Evolutionary conservation across 768 basidiomycete genomes (phyloP).

Genomic region (Pisolithus orientalis): DNA sequence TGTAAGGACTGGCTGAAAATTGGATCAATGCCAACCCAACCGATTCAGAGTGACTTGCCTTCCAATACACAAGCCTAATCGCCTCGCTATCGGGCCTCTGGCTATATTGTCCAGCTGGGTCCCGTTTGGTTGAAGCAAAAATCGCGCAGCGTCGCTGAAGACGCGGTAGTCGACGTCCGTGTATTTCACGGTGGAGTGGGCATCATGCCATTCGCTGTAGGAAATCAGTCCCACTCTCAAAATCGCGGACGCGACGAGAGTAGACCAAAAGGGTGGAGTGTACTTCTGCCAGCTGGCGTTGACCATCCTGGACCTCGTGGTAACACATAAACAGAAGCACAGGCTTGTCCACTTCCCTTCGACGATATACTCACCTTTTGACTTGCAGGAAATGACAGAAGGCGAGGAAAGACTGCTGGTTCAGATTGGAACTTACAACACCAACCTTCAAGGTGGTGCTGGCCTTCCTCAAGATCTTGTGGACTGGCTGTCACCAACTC

Average conservation of each 20-base stretch:
- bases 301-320: background rate
- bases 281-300: conserved; percentile 6
- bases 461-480: conserved; percentile 82
- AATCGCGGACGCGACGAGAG: conserved; percentile 48
- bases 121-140: conserved; percentile 45
- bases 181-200: conserved; percentile 79
- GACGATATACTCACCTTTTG: no score
- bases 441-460: conserved; percentile 73
- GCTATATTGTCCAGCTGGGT: conserved; percentile 40
- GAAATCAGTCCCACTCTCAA: conserved; percentile 67
- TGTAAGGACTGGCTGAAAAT: conserved; percentile 65
- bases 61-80: conserved; percentile 46
- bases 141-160: conserved; percentile 85
- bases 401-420: conserved; percentile 49
- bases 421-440: conserved; percentile 87
- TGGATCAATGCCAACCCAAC: background rate
- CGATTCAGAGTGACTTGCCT: conserved; percentile 52
- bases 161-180: conserved; percentile 98
- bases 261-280: conserved; percentile 38
- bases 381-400: conserved; percentile 33
- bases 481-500: conserved; percentile 83
- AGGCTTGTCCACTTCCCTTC: background rate
- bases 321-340: no score
- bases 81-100: conserved; percentile 48
- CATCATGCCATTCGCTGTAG: conserved; percentile 90